Evolutionary conservation across 2,329 filamentous ascomycete genomes (phyloP).

Genomic region (Tympanopsis confertula): DNA sequence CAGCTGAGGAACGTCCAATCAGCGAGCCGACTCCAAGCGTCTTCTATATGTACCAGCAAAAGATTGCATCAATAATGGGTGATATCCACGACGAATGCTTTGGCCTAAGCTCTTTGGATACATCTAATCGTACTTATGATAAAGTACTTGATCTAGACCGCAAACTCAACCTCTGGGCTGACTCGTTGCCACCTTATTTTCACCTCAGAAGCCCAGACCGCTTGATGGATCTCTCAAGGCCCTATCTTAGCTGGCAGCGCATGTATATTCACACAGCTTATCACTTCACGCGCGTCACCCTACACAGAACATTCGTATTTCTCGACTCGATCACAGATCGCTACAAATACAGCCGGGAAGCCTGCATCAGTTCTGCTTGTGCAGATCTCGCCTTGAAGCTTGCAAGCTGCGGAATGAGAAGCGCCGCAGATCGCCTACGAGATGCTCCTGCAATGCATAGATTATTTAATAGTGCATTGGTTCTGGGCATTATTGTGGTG

Average conservation of each 20-base stretch:
- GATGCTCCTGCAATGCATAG: constrained; percentile 22
- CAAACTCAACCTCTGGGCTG: constrained; percentile 18
- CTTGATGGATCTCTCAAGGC: constrained; percentile 13
- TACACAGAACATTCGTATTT: constrained; percentile 24
- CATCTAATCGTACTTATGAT: constrained; percentile 20
- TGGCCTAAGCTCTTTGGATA: constrained; percentile 9
- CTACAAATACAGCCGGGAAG: constrained; percentile 23
- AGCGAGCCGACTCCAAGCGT: constrained; percentile 19
- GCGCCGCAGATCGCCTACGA: constrained; percentile 18
- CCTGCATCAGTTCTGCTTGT: constrained; percentile 25
- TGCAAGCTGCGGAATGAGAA: constrained; percentile 13
- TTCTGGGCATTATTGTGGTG: constrained; percentile 21
- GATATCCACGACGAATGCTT: constrained; percentile 26
- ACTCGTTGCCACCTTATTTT: constrained; percentile 19
- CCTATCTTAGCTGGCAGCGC: constrained; percentile 22
- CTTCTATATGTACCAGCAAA: constrained; percentile 16
- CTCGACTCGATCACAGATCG: constrained; percentile 25
- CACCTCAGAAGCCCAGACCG: constrained; percentile 16
- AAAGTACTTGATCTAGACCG: constrained; percentile 20
- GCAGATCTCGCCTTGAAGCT: constrained; percentile 24
- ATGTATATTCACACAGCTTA: constrained; percentile 24
- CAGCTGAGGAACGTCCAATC: constrained; percentile 9
- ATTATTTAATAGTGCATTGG: constrained; percentile 27
- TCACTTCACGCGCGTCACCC: constrained; percentile 25
- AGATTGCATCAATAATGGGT: constrained; percentile 21